phyloP scores from a whole-genome alignment of 1,284 basidiomycete genomes.

The Cutaneotrichosporon cutaneum region DNA sequence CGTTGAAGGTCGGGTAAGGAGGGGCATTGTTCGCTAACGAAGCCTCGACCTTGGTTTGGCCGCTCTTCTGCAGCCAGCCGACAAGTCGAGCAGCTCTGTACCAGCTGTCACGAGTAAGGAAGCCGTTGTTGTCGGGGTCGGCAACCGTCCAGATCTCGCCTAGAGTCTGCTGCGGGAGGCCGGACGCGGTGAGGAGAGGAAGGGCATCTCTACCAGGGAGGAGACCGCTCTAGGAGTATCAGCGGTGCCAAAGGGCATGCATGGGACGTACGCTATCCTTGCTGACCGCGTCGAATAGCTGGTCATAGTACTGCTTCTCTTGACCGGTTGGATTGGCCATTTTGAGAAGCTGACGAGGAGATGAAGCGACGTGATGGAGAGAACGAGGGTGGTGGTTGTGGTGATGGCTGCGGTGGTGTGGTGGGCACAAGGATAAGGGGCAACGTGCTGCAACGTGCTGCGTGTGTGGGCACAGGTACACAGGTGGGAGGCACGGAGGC shows the following conservation, averaged over 20 bases:
- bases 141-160: slow-evolving; percentile 93
- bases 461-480: background rate
- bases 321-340: slow-evolving; percentile 14
- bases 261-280: slow-evolving; percentile 45
- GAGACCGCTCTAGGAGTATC: slow-evolving; percentile 61
- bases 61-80: slow-evolving; percentile 85
- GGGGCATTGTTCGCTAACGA: slow-evolving; percentile 58
- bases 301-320: slow-evolving; percentile 51
- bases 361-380: background rate
- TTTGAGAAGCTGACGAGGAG: background rate
- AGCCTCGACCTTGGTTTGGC: slow-evolving; percentile 32
- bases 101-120: slow-evolving; percentile 80
- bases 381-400: background rate
- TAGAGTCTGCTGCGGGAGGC: slow-evolving; percentile 71
- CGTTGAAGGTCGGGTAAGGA: slow-evolving; percentile 76
- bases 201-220: slow-evolving; percentile 82
- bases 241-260: background rate
- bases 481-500: background rate
- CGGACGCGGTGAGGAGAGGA: slow-evolving; percentile 73
- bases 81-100: slow-evolving; percentile 84
- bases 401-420: background rate
- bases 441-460: no score
- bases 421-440: no score
- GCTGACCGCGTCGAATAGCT: slow-evolving; percentile 46
- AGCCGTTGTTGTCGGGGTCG: slow-evolving; percentile 90